Evolutionary conservation across 1,284 basidiomycete species (phyloP), one percentile per base, ranked within the genome.

Genomic region (Ganoderma lucidum): DNA sequence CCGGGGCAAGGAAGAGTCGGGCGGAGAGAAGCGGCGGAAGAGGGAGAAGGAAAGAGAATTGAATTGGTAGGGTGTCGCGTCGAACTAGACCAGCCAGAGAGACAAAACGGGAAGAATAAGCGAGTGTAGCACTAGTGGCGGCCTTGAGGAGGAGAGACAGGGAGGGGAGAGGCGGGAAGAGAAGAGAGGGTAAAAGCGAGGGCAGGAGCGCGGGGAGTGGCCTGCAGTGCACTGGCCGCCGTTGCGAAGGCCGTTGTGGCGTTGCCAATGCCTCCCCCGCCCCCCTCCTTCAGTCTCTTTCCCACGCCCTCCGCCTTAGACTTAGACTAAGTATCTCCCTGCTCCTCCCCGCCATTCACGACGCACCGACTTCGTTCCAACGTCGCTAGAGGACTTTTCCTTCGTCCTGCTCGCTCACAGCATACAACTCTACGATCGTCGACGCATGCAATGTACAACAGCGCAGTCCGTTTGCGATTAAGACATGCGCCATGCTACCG

Each of bases 51-150:
- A 37, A 35, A 10, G 14, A 19, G 32, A 39, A 4, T 32, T n/a
- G 42, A 39, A 4, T 32, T n/a, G 42, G 28, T 10, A 35, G n/a
- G 69, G 67, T 69, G 62, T 69, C 69, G 69, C 65, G 70, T 65
- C 62, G 64, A 39, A 62, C 63, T 66, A 69, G 67, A 71, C 72
- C 62, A 70, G 72, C 70, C 63, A 64, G 60, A 28, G 12, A 41
- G 62, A 45, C 48, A 51, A 23, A 41, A 35, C 19, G 51, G 48
- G 30, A 28, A 55, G 8, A 39, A 37, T 51, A n/a, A 44, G 44
- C 5, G 60, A 61, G 59, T 42, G 59, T 14, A 41, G 39, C 15
- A 23, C 23, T 23, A 19, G 41, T 23, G 60, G 37, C 23, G 35
- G 69, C 66, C 71, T 65, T 64, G 45, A 23, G 45, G 45, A 17